Evolutionary conservation across 257 asterid genomes (phyloP).

Genomic region (Rubia yunnanensis): DNA sequence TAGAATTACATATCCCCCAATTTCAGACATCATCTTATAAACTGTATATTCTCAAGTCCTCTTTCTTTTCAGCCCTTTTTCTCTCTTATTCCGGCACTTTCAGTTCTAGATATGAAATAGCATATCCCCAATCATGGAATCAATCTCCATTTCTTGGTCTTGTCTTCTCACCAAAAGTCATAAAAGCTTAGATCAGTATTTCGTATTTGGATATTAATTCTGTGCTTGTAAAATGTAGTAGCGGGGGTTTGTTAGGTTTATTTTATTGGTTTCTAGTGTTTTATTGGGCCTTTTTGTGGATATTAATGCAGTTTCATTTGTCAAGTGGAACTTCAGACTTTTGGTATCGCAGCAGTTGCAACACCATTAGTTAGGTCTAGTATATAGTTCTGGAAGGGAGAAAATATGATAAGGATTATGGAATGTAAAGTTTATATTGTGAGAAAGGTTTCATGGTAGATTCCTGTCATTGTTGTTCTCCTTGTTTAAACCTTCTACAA

Average conservation of each 20-base stretch:
- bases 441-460: not conserved
- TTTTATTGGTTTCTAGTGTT: not conserved
- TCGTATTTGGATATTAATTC: not conserved
- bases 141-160: not conserved
- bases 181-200: not conserved
- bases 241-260: not conserved
- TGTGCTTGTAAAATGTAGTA: not conserved
- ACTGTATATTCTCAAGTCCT: not conserved
- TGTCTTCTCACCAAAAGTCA: not conserved
- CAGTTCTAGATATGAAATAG: not conserved
- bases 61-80: not conserved
- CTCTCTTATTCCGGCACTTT: not conserved
- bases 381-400: not conserved
- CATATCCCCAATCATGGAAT: not conserved
- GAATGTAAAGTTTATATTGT: not conserved
- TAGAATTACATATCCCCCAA: not conserved
- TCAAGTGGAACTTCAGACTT: not conserved
- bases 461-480: not conserved
- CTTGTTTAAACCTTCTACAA: not conserved
- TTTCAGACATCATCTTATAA: not conserved
- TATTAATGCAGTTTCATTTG: not conserved
- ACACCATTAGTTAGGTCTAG: not conserved
- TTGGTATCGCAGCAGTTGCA: not conserved
- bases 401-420: not conserved
- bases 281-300: not conserved